Evolutionary conservation across 2,329 filamentous ascomycete species (phyloP).

Genomic region (Paracorniculantispora psalliotae): DNA sequence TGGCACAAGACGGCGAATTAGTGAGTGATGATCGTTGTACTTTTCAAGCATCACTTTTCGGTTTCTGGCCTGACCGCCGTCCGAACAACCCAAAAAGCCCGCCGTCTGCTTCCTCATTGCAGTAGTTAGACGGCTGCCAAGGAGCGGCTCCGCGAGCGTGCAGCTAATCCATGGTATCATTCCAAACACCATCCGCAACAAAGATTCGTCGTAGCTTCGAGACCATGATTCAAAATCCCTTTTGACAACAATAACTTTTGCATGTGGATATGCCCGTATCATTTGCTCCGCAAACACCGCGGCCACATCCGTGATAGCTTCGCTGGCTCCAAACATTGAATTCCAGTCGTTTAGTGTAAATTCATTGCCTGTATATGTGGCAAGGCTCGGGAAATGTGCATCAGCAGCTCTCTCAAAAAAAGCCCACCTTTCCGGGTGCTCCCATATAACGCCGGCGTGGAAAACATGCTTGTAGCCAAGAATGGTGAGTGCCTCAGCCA

Average conservation of each 20-base stretch:
- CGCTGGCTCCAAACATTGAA: conserved; percentile 20
- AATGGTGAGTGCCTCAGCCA: conserved; percentile 11
- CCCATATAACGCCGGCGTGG: no score
- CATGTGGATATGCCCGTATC: conserved; percentile 25
- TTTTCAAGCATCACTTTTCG: no score
- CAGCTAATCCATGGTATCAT: no score
- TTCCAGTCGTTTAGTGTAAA: conserved; percentile 22
- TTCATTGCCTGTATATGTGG: conserved; percentile 17
- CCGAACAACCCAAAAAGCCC: no score
- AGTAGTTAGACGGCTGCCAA: no score
- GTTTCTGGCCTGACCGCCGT: no score
- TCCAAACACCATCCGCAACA: no score
- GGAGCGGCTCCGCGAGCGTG: no score
- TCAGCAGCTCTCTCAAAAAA: not conserved
- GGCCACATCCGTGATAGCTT: conserved; percentile 23
- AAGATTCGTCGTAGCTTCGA: not conserved
- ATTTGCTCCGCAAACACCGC: conserved; percentile 21
- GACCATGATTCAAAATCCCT: conserved; percentile 21
- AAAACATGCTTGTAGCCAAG: conserved; percentile 15
- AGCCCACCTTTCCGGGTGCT: no score
- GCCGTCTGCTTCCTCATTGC: no score
- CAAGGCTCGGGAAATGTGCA: conserved; percentile 14
- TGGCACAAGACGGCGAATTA: no score
- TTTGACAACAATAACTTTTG: conserved; percentile 24
- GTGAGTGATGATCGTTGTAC: no score